Evolutionary conservation across 768 basidiomycete species (phyloP).

Genomic region (Lactarius psammicola): DNA sequence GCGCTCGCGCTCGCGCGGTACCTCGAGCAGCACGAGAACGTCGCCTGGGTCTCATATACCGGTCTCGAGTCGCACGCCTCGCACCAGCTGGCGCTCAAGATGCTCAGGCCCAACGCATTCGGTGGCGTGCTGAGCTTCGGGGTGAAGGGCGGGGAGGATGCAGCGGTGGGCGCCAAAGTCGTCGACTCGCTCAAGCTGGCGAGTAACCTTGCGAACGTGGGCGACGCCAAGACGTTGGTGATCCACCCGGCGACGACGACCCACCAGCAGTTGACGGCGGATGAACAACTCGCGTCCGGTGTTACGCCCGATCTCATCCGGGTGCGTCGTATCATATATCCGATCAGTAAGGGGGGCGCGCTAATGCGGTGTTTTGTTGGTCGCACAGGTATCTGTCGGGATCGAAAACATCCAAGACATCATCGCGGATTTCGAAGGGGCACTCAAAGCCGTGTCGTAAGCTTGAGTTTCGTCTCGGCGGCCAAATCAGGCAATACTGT

Average conservation of each 20-base stretch:
- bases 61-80: conserved; percentile 64
- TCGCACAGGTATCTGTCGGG: conserved; percentile 41
- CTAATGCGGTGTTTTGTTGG: not conserved
- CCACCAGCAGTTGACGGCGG: conserved; percentile 62
- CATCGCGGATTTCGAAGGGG: conserved; percentile 43
- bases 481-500: not conserved
- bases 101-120: conserved; percentile 54
- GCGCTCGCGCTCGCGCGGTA: conserved; percentile 63
- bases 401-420: conserved; percentile 45
- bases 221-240: conserved; percentile 76
- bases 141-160: conserved; percentile 51
- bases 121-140: conserved; percentile 82
- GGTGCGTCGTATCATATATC: conserved; percentile 39
- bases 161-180: conserved; percentile 49
- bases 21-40: conserved; percentile 60
- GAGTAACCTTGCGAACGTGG: conserved; percentile 72
- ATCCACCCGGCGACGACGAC: conserved; percentile 80
- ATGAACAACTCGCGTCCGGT: conserved; percentile 63
- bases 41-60: conserved; percentile 78
- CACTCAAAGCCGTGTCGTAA: conserved; percentile 35
- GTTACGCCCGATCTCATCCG: conserved; percentile 76
- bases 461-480: not conserved
- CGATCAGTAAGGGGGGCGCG: not conserved
- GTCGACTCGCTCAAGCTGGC: conserved; percentile 72
- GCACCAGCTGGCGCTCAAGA: conserved; percentile 54